Percentiles rank a stretch among this genome's conserved stretches.
Conservation (phyloP, 1,284 basidiomycete species). For the Trametes sp. region DNA sequence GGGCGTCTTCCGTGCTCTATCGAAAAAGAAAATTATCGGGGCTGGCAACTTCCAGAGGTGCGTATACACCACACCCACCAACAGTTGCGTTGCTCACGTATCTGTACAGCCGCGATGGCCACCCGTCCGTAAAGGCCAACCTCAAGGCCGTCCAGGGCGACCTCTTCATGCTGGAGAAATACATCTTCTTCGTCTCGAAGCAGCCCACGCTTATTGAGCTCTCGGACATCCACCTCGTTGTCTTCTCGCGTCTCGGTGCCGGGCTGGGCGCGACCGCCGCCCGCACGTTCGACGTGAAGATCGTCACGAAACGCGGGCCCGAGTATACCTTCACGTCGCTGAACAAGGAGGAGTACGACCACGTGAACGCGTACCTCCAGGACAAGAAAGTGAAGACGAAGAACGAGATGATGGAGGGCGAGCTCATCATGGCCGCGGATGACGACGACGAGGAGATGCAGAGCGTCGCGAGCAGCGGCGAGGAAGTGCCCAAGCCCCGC, state of each 20-base stretch:
- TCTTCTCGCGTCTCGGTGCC: conserved; percentile 96
- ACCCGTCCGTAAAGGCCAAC: conserved; percentile 93
- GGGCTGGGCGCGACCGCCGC: conserved; percentile 84
- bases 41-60: conserved; percentile 88
- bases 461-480: conserved; percentile 76
- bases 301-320: conserved; percentile 83
- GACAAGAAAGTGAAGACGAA: conserved; percentile 94
- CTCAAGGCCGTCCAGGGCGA: conserved; percentile 98
- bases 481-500: conserved; percentile 64
- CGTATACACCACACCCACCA: background rate
- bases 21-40: conserved; percentile 90
- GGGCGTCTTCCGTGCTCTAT: conserved; percentile 91
- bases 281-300: conserved; percentile 94
- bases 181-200: conserved; percentile 98
- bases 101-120: conserved; percentile 67
- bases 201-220: conserved; percentile 94
- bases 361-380: conserved; percentile 85
- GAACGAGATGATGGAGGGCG: conserved; percentile 96
- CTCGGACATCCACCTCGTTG: conserved; percentile 89
- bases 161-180: conserved; percentile 98
- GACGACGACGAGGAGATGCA: conserved; percentile 90
- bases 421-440: conserved; percentile 73
- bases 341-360: conserved; percentile 95
- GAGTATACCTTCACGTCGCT: conserved; percentile 94
- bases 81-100: background rate